Evolutionary conservation across 2,329 filamentous ascomycete genomes (phyloP), one percentile per base, ranked within the genome.

Genomic region (Cercospora berteroae): DNA sequence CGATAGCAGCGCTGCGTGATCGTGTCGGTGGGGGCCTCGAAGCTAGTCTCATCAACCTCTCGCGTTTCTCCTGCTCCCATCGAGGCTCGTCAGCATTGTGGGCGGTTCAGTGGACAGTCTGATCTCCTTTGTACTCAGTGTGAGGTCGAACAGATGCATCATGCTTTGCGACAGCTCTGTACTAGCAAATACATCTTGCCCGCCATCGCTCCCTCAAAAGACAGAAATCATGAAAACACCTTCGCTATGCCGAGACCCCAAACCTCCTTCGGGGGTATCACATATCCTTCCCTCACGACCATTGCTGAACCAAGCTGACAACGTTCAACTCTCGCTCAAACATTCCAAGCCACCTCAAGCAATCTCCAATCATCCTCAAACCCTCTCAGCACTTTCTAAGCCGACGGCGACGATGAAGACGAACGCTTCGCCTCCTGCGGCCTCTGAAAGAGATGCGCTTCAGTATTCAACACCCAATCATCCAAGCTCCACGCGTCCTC

Each of bases 401-500:
- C 18, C 7, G 52, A 27, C 52, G 52, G n/a, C 9, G 52, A 27
- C 25, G 52, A 27, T 8, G 20, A n/a, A n/a, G n/a, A 3, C 52
- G 52, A 27, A 3, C 52, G 52, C 33, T 27, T 63, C 27, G 29
- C 13, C 18, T 42, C 33, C 31, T 36, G 64, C 60, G 73, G 71
- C 42, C 74, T 42, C 60, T 60, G 57, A 29, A 86, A 79, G 13
- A 83, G 82, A 78, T 87, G 84, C 39, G 84, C 84, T 70, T 85
- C 84, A 0, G 84, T 86, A 72, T 85, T 86, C 75, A 90, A 80
- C 44, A 92, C 88, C 76, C 83, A 92, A 8, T 90, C 85, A 76
- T 93, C 90, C 74, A 92, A 77, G 74, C 83, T 89, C 48, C 91
- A 81, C 31, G 88, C 73, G n/a, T 85, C 83, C 0, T 90, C 89